Conservation (phyloP, 2,329 filamentous ascomycete species). For the Fusarium nanum region DNA sequence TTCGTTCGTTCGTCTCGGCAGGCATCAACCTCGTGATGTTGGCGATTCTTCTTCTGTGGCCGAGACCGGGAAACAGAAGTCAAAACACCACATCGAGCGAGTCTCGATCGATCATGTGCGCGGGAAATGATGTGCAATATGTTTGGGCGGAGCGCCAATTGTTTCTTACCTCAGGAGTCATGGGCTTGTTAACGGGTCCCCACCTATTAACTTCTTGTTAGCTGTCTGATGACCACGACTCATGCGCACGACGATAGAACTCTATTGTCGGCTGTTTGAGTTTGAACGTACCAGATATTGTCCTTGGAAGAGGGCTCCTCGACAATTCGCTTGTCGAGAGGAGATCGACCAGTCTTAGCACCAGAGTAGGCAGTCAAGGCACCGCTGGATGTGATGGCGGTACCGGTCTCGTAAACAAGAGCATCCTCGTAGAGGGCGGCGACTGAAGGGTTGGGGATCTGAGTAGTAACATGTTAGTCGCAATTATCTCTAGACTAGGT, state of each 20-base stretch:
- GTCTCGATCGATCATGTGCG: conserved; percentile 9
- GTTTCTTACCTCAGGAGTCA: conserved; percentile 84
- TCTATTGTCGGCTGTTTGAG: conserved; percentile 22
- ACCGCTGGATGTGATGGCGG: conserved; percentile 95
- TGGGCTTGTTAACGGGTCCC: conserved; percentile 99
- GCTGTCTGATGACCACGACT: conserved; percentile 38
- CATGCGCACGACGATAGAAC: conserved; percentile 20
- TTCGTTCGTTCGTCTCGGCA: conserved; percentile 12
- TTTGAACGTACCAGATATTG: conserved; percentile 77
- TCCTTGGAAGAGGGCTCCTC: conserved; percentile 90
- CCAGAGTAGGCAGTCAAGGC: conserved; percentile 97
- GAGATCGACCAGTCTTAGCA: conserved; percentile 96
- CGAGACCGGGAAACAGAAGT: conserved; percentile 7
- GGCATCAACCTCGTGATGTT: conserved; percentile 35
- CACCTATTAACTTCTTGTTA: conserved; percentile 64
- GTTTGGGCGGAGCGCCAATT: conserved; percentile 19
- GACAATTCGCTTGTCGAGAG: conserved; percentile 97
- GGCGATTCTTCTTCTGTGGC: conserved; percentile 21
- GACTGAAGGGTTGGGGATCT: conserved; percentile 92
- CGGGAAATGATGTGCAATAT: conserved; percentile 3
- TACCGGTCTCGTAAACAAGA: conserved; percentile 94
- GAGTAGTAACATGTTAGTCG: conserved; percentile 25
- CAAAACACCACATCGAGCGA: conserved; percentile 14
- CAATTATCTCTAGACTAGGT: neutral
- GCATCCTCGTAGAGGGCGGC: conserved; percentile 99